These are phyloP conservation scores for Alternaria sp. DNA, from an alignment of 2,329 filamentous ascomycete species.

Conservation along the genomic window DNA sequence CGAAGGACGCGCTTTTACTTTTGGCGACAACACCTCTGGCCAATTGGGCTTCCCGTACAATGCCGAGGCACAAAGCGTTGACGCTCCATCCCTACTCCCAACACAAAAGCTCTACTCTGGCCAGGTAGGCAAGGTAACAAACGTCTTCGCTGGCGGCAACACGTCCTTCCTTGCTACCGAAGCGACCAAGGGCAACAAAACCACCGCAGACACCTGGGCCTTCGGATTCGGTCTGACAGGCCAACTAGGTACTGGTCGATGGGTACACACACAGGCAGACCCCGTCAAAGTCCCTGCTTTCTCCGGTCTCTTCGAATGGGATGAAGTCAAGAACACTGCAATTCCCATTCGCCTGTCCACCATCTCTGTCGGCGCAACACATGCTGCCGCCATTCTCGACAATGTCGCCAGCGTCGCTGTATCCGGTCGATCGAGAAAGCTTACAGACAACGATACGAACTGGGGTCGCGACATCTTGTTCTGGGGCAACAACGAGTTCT, in stretches of 20 bases:
- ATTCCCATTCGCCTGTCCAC: conserved; percentile 80
- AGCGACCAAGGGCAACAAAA: conserved; percentile 68
- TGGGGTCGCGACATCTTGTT: conserved; percentile 90
- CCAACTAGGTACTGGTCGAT: conserved; percentile 82
- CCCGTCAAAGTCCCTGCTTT: conserved; percentile 85
- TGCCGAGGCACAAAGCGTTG: conserved; percentile 67
- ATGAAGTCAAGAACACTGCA: conserved; percentile 73
- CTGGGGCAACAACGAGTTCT: conserved; percentile 96
- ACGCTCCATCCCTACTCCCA: conserved; percentile 75
- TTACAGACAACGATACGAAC: conserved; percentile 75
- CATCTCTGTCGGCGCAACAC: conserved; percentile 80
- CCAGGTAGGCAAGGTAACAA: conserved; percentile 73
- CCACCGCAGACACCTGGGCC: conserved; percentile 83
- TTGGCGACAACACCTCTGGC: conserved; percentile 91
- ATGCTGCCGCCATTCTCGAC: conserved; percentile 82
- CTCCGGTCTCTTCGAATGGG: conserved; percentile 85
- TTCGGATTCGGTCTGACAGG: conserved; percentile 89
- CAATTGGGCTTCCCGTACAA: conserved; percentile 85
- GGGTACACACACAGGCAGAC: conserved; percentile 83
- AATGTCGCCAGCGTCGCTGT: conserved; percentile 77
- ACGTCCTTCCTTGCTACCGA: conserved; percentile 92
- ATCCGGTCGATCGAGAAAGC: conserved; percentile 47
- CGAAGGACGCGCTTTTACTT: conserved; percentile 80
- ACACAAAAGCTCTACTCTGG: conserved; percentile 77
- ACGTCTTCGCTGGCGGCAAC: conserved; percentile 82